A percentile compares a stretch with the other conserved stretches of the same genome.
phyloP scores from a whole-genome alignment of 495 filamentous ascomycete species.

The Durotheca rogersii region DNA sequence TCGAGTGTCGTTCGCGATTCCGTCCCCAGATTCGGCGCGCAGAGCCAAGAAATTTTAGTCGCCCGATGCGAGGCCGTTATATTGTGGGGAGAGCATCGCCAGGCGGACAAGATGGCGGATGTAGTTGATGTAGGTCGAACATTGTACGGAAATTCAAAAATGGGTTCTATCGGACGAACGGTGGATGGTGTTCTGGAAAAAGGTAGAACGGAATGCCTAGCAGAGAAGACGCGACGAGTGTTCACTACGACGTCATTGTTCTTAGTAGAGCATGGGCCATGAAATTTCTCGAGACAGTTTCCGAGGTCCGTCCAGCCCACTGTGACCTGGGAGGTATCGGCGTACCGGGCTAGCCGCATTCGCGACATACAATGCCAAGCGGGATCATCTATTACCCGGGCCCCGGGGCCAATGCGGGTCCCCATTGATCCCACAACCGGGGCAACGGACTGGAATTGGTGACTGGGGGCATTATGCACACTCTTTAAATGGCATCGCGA shows the following conservation, averaged over 20 bases:
- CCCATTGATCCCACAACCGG: too few relatives aligned
- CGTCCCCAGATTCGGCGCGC: slow-evolving; percentile 11
- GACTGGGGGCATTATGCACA: slow-evolving; percentile 7
- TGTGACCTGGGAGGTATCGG: too few relatives aligned
- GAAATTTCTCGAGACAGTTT: too few relatives aligned
- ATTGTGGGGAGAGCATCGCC: neutral
- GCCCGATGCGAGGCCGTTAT: neutral
- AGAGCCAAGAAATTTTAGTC: neutral
- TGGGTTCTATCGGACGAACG: neutral
- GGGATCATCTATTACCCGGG: too few relatives aligned
- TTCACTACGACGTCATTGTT: slow-evolving; percentile 20
- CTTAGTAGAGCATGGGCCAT: slow-evolving; percentile 20
- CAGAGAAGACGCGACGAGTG: slow-evolving; percentile 27
- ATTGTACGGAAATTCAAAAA: neutral
- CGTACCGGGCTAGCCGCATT: too few relatives aligned
- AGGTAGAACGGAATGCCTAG: slow-evolving; percentile 4
- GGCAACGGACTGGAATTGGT: slow-evolving; percentile 23
- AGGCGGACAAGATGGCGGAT: too few relatives aligned
- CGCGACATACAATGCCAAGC: too few relatives aligned
- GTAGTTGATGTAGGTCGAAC: neutral
- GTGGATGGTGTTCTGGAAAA: slow-evolving; percentile 5
- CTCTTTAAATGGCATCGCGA: slow-evolving; percentile 8
- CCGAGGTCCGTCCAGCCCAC: too few relatives aligned
- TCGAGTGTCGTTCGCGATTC: slow-evolving; percentile 22
- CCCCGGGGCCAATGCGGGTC: too few relatives aligned